Conservation (phyloP, 345 rosid species). For the Physaria fendleri region DNA sequence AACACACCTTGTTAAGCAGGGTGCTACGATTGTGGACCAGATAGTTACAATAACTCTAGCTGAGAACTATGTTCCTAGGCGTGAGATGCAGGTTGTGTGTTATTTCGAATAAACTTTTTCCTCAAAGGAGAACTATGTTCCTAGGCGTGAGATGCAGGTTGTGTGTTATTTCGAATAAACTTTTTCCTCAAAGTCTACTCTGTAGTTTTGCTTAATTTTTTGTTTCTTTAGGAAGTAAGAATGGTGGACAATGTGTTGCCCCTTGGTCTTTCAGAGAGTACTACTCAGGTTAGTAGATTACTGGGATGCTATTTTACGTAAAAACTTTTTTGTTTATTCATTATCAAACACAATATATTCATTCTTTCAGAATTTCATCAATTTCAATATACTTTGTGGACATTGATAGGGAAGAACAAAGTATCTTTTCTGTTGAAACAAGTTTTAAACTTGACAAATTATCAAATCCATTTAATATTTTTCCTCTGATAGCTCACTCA, state of each 20-base stretch:
- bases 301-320: background rate
- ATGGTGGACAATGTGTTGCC: conserved; percentile 38
- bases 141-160: conserved; percentile 45
- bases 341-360: no score
- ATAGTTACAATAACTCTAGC: no score
- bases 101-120: background rate
- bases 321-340: no score
- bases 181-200: conserved; percentile 9
- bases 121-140: conserved; percentile 44
- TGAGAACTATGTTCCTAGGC: conserved; percentile 57
- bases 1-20: no score
- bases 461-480: background rate
- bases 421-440: background rate
- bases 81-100: conserved; percentile 40
- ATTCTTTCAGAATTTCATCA: background rate
- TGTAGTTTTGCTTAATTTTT: background rate
- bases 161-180: conserved; percentile 1
- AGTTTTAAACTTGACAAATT: background rate
- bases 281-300: conserved; percentile 37
- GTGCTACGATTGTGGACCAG: no score
- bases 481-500: background rate
- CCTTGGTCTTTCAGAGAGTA: conserved; percentile 29
- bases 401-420: background rate
- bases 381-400: background rate
- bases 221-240: conserved; percentile 52